Base-by-base conservation (phyloP, 163 green algal species). In the Chloromonas sp. region DNA sequence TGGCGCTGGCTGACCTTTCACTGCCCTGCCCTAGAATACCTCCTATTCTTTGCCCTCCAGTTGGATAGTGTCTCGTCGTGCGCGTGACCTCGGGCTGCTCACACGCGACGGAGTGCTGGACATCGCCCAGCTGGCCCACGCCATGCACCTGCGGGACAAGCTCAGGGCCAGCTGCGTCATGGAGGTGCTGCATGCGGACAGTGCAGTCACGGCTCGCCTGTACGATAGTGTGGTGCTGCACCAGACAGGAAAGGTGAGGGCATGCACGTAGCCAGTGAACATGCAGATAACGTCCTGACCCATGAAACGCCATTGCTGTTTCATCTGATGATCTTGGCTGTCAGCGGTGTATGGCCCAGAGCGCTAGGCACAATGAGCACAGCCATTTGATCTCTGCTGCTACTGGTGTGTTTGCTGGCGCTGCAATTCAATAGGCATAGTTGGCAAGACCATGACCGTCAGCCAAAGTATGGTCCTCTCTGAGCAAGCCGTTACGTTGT, bases 61-160 rank as follows among this genome's bases (percentile, higher is more conserved):
- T 81, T 91, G 88, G 88, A 58, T 91, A 57, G 57, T 91, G 79
- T 85, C 62, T 1, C 85, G 85, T 0, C 85, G 85, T 36, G 77
- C 79, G 1, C 84, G 88, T n/a, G 88, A 91, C 84, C 60, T 91
- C 78, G 85, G n/a, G 0, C 85, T 91, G 60, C 82, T 89, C 14
- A 70, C 81, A 1, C 85, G 79, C 14, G 84, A 88, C 0, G 61
- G 79, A n/a, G 83, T 88, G 61, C 61, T 91, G 71, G 88, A 91
- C 71, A 61, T 87, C 60, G 70, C 58, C 61, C 82, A 60, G 60
- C 84, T 91, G 14, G 84, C 88, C 3, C 86, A 85, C 81, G 3
- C 61, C 61, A 62, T 88, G 61, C 13, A 74, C 3, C 60, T 85
- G 71, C 57, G 71, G 14, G 85, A 88, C 79, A 80, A 66, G 14